phyloP scores from a whole-genome alignment of 2,329 filamentous ascomycete species.

The Aurifilum marmelostoma region DNA sequence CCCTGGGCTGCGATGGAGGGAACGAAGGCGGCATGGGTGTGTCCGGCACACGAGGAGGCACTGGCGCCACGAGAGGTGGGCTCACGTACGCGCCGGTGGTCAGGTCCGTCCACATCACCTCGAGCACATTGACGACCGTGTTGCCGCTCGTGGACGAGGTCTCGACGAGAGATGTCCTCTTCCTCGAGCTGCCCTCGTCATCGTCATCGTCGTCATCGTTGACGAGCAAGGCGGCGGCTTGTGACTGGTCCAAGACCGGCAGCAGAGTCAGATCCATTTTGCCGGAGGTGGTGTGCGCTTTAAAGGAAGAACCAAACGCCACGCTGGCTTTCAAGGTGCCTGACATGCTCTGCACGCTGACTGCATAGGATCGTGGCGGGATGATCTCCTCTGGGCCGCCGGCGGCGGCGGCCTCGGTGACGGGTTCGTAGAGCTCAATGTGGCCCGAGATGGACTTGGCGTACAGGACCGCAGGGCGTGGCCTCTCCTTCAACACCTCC shows the following conservation, averaged over 20 bases:
- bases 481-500: conserved; percentile 39
- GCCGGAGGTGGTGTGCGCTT: conserved; percentile 47
- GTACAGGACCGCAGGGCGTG: conserved; percentile 46
- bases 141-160: conserved; percentile 51
- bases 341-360: conserved; percentile 48
- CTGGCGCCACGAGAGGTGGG: conserved; percentile 28
- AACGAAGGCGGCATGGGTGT: not conserved
- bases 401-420: conserved; percentile 36
- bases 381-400: conserved; percentile 33
- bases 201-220: not conserved
- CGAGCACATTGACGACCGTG: conserved; percentile 44
- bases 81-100: conserved; percentile 32
- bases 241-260: conserved; percentile 45
- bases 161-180: conserved; percentile 36
- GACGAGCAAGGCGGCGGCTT: conserved; percentile 14
- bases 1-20: not conserved
- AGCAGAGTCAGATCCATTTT: conserved; percentile 45
- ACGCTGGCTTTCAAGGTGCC: conserved; percentile 47
- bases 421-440: conserved; percentile 46
- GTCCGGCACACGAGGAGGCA: not conserved
- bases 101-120: conserved; percentile 48
- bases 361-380: conserved; percentile 51
- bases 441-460: conserved; percentile 49
- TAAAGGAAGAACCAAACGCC: conserved; percentile 43
- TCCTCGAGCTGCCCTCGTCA: conserved; percentile 8